Base-by-base conservation (phyloP, 2,329 filamentous ascomycete species). In the Lecanosticta acicola region DNA sequence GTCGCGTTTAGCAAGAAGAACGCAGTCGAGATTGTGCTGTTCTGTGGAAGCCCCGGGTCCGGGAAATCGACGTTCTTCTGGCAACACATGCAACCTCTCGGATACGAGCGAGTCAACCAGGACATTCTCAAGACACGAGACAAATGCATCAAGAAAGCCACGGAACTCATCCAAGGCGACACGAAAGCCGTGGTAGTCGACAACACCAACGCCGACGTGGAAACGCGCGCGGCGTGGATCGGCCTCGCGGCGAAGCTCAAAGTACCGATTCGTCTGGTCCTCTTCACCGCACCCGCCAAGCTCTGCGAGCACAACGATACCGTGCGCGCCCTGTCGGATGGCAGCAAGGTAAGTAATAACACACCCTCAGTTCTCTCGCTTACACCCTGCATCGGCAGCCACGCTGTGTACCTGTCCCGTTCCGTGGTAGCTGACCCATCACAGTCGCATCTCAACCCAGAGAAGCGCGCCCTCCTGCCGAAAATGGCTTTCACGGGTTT, bases 61-160 rank as follows among this genome's bases (percentile, higher is more conserved):
- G 93, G 93, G 14, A 97, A 98, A 68, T 94, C 87, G 32, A 91
- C 88, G 0, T 95, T 93, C 60, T 96, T 84, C 68, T 87, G 84
- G 80, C 81, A 77, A 51, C 71, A 85, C 53, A 71, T 97, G 29
- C 75, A 89, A 62, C 85, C 85, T 18, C 68, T 93, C 20, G 85
- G 83, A 3, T 97, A 94, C 63, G 78, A 81, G 62, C 79, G 93
- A 39, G 79, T 96, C 21, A 98, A 97, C 59, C 93, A 97, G 69
- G 93, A 97, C 66, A 79, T 76, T 1, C 74, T 96, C 38, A 95
- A 94, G 67, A 84, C 79, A 21, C 73, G 79, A 46, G 76, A 78
- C 40, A 80, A 74, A 65, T 83, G 79, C 64, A 68, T 96, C 49
- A 86, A 87, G 66, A 79, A 77, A 18, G 88, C 90, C 11, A 75